Evolutionary conservation across 1,284 basidiomycete species (phyloP), one percentile per base, ranked within the genome.

Genomic region (Wallemia ichthyophaga): DNA sequence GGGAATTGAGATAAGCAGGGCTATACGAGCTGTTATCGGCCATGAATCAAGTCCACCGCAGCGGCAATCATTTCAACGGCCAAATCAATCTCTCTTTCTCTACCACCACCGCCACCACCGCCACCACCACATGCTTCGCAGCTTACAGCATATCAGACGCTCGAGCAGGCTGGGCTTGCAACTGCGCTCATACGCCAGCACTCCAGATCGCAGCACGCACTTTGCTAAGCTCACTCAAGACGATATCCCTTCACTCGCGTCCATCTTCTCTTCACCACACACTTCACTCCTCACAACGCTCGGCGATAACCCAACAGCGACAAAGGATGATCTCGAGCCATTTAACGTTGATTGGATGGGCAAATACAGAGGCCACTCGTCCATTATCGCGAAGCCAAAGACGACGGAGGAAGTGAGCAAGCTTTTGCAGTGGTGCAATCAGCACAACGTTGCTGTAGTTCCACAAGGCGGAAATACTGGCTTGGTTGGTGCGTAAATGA

Each of bases 391-490:
- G 7, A 58, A 58, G 31, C 61, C 61, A 31, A 31, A 27, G 27
- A 48, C 56, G 11, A 48, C 53, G 7, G 21, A 59, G 17, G 26
- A 28, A 25, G 56, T 48, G 9, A 33, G 27, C 24, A 31, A 27
- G 11, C 7, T 56, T 59, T 60, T 62, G 48, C 81, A 80, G 68
- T 85, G 81, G 73, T 94, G 88, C 70, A 79, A 82, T 64, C 74
- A 81, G 61, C 75, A 78, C 59, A 75, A 77, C 59, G 84, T 95
- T 58, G 81, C 82, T 23, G 78, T 98, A 57, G 89, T 95, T 0
- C 94, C 94, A 1, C 94, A 99, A 71, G 92, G 94, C 58, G 94
- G 94, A 27, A 99, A 98, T 72, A 99, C 94, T 0, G 94, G 94
- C 24, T 77, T 99, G 11, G 94, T 98, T 26, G 77, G 71, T 73